A percentile compares a stretch with the other conserved stretches of the same genome.
phyloP scores from a whole-genome alignment of 139 green algal genomes.

The Gonium pectorale region DNA sequence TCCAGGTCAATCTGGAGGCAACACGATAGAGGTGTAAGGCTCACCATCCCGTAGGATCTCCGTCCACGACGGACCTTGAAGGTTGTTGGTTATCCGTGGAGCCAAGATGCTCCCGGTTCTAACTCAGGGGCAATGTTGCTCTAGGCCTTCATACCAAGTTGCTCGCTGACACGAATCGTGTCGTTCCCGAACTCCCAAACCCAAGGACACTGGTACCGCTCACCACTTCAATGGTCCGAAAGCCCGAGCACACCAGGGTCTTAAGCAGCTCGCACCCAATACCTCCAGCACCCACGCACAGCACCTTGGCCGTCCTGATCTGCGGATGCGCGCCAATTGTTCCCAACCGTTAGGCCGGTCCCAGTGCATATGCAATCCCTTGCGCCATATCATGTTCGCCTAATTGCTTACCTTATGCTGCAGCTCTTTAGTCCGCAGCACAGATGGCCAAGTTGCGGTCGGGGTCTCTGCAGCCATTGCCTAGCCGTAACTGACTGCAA shows the following conservation, averaged over 20 bases:
- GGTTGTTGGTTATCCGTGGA: too few species aligned
- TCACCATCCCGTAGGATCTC: too few species aligned
- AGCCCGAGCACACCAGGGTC: constrained; percentile 93
- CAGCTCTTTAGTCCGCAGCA: constrained; percentile 34
- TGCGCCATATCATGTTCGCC: not conserved
- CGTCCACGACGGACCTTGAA: too few species aligned
- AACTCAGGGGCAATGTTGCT: too few species aligned
- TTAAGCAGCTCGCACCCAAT: constrained; percentile 99
- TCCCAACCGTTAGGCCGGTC: not conserved
- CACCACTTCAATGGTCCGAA: constrained; percentile 92
- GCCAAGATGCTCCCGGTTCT: too few species aligned
- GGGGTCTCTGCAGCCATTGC: not conserved
- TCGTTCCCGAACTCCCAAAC: too few species aligned
- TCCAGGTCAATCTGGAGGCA: constrained; percentile 96
- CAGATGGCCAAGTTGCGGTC: constrained; percentile 12
- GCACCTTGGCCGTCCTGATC: constrained; percentile 72
- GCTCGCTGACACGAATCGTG: too few species aligned
- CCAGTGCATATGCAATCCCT: not conserved
- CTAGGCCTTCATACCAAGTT: too few species aligned
- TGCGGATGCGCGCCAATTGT: not conserved
- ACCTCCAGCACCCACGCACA: constrained; percentile 95
- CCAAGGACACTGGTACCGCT: too few species aligned
- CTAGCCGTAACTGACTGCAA: not conserved
- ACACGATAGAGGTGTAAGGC: too few species aligned
- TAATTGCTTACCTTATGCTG: constrained; percentile 22